Conservation (phyloP, 306 rosid genomes). For the Acacia melanoxylon region DNA sequence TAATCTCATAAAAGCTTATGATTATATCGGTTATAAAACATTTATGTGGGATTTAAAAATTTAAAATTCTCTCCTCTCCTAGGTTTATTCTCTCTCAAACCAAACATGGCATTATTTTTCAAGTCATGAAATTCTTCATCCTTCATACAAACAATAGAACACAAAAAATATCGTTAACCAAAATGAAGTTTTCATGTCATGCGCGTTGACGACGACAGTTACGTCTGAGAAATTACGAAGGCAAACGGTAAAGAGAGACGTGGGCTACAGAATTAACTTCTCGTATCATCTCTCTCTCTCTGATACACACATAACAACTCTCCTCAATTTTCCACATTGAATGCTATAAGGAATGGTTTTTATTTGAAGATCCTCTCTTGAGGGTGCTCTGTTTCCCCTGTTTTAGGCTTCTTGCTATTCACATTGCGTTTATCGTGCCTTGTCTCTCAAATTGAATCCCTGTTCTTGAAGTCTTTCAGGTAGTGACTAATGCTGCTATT, state of each 20-base stretch:
- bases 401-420: neutral
- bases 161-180: neutral
- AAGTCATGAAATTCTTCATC: neutral
- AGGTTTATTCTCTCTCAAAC: neutral
- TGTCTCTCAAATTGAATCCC: neutral
- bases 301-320: neutral
- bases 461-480: neutral
- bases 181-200: neutral
- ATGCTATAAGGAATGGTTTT: neutral
- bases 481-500: neutral
- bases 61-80: neutral
- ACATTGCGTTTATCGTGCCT: neutral
- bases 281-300: neutral
- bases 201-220: neutral
- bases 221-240: neutral
- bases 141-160: neutral
- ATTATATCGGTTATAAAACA: neutral
- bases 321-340: neutral
- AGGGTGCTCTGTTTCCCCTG: neutral
- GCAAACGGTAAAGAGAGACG: constrained; percentile 9
- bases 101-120: neutral
- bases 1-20: neutral
- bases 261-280: constrained; percentile 2
- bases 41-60: neutral
- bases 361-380: neutral